Evolutionary conservation across 495 filamentous ascomycete species (phyloP).

Genomic region (Peziza echinospora): DNA sequence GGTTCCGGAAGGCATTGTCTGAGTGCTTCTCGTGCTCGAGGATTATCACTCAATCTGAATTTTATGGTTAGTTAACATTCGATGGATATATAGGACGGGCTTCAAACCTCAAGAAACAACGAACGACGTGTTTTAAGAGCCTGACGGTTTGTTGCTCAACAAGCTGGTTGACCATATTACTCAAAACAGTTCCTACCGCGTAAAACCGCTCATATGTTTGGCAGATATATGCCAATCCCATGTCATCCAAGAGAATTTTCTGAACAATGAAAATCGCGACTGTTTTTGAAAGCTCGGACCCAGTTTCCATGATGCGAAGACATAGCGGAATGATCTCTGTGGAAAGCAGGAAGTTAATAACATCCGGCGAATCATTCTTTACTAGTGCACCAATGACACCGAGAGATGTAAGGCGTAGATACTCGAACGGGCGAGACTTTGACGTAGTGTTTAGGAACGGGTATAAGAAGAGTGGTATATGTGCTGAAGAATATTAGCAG

Average conservation of each 20-base stretch:
- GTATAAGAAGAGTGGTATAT: slow-evolving; percentile 95
- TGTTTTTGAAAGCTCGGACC: slow-evolving; percentile 94
- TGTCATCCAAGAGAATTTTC: slow-evolving; percentile 93
- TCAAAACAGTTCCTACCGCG: slow-evolving; percentile 88
- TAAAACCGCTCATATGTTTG: slow-evolving; percentile 99
- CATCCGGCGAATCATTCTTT: slow-evolving; percentile 96
- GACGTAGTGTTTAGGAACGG: slow-evolving; percentile 98
- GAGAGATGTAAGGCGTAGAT: slow-evolving; percentile 89
- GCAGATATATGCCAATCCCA: slow-evolving; percentile 95
- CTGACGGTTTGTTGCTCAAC: slow-evolving; percentile 95
- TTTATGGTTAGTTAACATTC: slow-evolving; percentile 7
- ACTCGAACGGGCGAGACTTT: slow-evolving; percentile 94
- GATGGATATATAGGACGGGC: not conserved
- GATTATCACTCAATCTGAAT: slow-evolving; percentile 90
- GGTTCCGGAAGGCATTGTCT: slow-evolving; percentile 94
- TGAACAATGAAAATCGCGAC: slow-evolving; percentile 99
- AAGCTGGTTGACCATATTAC: slow-evolving; percentile 94
- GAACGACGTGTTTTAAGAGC: slow-evolving; percentile 90
- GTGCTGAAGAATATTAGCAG: slow-evolving; percentile 48
- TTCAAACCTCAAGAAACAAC: slow-evolving; percentile 79
- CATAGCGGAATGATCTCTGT: slow-evolving; percentile 98
- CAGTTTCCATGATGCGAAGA: slow-evolving; percentile 97
- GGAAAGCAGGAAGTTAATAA: slow-evolving; percentile 96
- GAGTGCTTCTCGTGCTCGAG: slow-evolving; percentile 80
- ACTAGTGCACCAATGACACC: slow-evolving; percentile 94